Evolutionary conservation across 306 rosid species (phyloP), one percentile per base, ranked within the genome.

Genomic region (Styphnolobium japonicum): DNA sequence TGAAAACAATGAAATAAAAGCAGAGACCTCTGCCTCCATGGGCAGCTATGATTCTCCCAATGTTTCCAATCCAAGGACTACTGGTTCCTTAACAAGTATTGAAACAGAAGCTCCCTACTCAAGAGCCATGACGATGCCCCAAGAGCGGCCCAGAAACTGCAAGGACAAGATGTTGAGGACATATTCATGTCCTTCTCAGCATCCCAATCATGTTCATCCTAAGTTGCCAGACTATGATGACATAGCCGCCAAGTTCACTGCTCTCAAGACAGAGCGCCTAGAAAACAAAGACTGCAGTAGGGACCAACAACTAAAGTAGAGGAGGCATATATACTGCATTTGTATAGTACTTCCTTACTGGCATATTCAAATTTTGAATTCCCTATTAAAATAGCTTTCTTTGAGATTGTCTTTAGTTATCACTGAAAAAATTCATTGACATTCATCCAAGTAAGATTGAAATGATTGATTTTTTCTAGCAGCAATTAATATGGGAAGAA

Each of bases 221-320:
- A 91, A 89, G 71, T 65, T 93, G 89, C 98, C 98, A 0, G 91
- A 91, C 19, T 91, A 83, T 76, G 94, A 91, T 23, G 97, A 88
- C 56, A 75, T 93, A 67, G 85, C 90, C 62, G 88, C 92, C 7
- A 86, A 67, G 79, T 93, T 91, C 80, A 63, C 23, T 87, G 92
- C 91, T 71, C 87, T 89, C 58, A 93, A 83, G 84, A 87, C 71
- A 85, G 88, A 85, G 53, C 82, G 61, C 63, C 74, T 73, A 57
- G 82, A 78, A 74, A 83, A 72, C 11, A 83, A 77, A 15, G 56
- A 68, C 62, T 14, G 31, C 14, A 42, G 21, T 0, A 45, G 29
- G 22, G 65, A 52, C 57, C 71, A 7, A 1, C 33, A 34, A 53
- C 2, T 71, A 6, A 23, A 37, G 31, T 63, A 55, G 72, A 64